Conservation (phyloP, 441 rosid genomes). For the Gossypium trilobum region DNA sequence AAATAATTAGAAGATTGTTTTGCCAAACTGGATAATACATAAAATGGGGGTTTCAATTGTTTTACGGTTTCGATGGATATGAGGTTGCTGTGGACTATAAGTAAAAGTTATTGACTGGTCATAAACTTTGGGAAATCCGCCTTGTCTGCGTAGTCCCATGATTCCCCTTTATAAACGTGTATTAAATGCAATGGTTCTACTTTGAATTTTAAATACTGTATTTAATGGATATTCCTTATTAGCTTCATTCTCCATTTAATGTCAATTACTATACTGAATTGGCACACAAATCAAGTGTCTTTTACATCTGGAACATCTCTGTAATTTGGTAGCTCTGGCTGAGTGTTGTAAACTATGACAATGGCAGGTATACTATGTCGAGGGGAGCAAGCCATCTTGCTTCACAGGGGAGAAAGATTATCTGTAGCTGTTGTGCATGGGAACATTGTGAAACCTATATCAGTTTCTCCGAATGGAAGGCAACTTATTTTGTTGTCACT, state of each 20-base stretch:
- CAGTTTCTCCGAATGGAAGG: constrained; percentile 24
- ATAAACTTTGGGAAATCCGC: constrained; percentile 18
- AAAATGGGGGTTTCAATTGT: not conserved
- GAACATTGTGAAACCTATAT: constrained; percentile 18
- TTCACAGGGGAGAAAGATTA: constrained; percentile 23
- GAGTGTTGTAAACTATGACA: constrained; percentile 6
- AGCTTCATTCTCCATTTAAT: not conserved
- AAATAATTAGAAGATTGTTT: not conserved
- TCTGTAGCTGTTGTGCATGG: constrained; percentile 25
- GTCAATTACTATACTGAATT: not conserved
- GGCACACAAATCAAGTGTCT: not conserved
- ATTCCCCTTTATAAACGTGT: not conserved
- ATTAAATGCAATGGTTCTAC: not conserved
- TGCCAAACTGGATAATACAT: not conserved
- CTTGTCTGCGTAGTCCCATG: constrained; percentile 11
- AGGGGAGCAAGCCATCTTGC: constrained; percentile 26
- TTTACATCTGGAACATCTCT: not conserved
- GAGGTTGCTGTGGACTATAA: not conserved
- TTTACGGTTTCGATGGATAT: constrained; percentile 2
- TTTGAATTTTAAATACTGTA: not conserved
- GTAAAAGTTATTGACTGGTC: not conserved
- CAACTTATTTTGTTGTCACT: constrained; percentile 19
- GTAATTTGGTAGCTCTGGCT: not conserved
- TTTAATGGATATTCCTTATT: not conserved
- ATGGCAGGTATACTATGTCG: constrained; percentile 38